Conservation (phyloP, 176 grass and related monocot species). For the Panicum miliaceum region DNA sequence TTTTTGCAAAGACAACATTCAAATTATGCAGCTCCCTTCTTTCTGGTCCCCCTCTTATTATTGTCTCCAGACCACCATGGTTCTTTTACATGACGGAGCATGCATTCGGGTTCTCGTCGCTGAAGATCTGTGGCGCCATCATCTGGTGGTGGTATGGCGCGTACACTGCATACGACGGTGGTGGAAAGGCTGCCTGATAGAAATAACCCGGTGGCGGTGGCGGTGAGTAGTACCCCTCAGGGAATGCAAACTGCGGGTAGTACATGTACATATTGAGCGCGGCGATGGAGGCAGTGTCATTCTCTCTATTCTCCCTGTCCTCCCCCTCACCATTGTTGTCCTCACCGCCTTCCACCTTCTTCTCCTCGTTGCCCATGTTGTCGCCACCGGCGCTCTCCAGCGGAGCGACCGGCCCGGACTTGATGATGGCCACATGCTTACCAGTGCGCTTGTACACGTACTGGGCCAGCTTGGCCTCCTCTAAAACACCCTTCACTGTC, state of each 20-base stretch:
- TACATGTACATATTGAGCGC: conserved; percentile 51
- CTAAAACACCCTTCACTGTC: conserved; percentile 77
- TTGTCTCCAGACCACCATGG: conserved; percentile 3
- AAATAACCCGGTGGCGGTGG: conserved; percentile 23
- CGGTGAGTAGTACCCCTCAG: conserved; percentile 43
- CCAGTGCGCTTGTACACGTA: conserved; percentile 89
- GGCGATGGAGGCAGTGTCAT: conserved; percentile 29
- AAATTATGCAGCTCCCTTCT: background rate
- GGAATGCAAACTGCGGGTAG: conserved; percentile 48
- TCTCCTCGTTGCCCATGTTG: conserved; percentile 36
- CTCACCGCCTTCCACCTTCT: conserved; percentile 43
- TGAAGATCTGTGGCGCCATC: conserved; percentile 69
- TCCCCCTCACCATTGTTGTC: background rate
- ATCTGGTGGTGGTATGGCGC: background rate
- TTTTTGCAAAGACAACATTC: conserved; percentile 48
- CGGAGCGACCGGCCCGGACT: conserved; percentile 51
- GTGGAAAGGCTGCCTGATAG: conserved; percentile 33
- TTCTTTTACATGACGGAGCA: conserved; percentile 73
- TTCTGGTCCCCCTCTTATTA: background rate
- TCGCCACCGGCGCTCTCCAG: conserved; percentile 21
- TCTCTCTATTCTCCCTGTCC: background rate
- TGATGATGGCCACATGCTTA: conserved; percentile 78
- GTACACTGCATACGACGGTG: background rate
- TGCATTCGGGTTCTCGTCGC: conserved; percentile 90
- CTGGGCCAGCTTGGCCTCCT: conserved; percentile 61